Evolutionary conservation across 768 basidiomycete genomes (phyloP), one percentile per base, ranked within the genome.

Genomic region (Lactarius tabidus): DNA sequence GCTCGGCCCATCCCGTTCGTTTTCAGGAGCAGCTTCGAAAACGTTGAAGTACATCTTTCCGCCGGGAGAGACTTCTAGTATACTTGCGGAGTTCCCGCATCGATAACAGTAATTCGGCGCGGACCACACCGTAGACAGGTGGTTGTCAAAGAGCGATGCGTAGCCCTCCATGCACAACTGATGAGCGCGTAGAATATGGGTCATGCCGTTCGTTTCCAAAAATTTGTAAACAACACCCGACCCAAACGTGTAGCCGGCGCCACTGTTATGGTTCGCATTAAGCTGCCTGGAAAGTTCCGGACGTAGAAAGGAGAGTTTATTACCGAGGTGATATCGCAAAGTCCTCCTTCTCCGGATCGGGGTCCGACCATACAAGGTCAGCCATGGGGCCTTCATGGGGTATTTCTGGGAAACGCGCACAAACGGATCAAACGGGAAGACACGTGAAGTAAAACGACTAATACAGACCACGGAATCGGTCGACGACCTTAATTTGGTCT

Each of bases 301-400:
- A 39, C 58, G 65, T 70, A 59, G 68, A 54, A 48, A 58, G 29
- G 45, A 63, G 56, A 35, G 28, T 0, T 26, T 38, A 84, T 62
- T 68, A 96, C 95, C 96, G 86, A 63, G 96, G 96, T 65, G 95
- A 97, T 77, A 99, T 98, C 33, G 97, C 96, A 74, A 98, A 99
- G 73, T 98, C 97, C 75, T 98, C 97, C 76, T 98, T 99, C 76
- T 99, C 97, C 41, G 93, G 87, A 78, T 99, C 97, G 39, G 97
- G 97, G 83, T 99, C 97, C 53, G 95, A 98, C 97, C 97, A 99
- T 2, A 99, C 97, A 33, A 99, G 84, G 82, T 99, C 97, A 15
- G 96, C 96, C 95, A 99, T 98, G 31, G 97, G 96, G 4, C 97
- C 97, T 76, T 99, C 97, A 71, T 98, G 97, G 51, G 97, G 97